Percentiles rank a stretch among this genome's conserved stretches.
Conservation (phyloP, 2,329 filamentous ascomycete species). For the Monosporascus sp. region DNA sequence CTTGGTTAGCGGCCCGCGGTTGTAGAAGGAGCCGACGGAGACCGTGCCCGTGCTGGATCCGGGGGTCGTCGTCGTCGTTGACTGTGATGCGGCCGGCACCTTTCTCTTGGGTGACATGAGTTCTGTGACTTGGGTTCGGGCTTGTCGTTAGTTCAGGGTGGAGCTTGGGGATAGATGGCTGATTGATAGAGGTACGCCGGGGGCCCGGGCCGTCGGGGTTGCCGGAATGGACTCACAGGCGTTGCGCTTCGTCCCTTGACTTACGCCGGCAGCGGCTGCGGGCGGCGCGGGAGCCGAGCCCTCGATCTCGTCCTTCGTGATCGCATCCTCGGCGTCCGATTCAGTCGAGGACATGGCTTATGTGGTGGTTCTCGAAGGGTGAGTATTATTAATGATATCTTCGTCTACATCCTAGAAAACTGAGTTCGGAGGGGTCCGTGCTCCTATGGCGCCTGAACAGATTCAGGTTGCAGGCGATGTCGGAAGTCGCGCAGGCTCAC, state of each 20-base stretch:
- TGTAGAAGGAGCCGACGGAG: conserved; percentile 8
- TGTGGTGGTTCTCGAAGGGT: not conserved
- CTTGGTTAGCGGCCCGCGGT: conserved; percentile 3
- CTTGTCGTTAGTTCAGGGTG: not conserved
- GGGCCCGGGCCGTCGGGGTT: not conserved
- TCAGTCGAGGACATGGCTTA: conserved; percentile 15
- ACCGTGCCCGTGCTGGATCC: conserved; percentile 2
- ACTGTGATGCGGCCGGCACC: conserved; percentile 9
- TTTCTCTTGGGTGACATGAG: conserved; percentile 49
- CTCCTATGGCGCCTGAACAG: too few relatives aligned
- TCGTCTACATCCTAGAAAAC: too few relatives aligned
- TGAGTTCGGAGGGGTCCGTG: too few relatives aligned
- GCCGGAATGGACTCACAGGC: conserved; percentile 31
- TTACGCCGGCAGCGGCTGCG: conserved; percentile 11
- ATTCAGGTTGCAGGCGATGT: too few relatives aligned
- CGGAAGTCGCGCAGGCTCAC: too few relatives aligned
- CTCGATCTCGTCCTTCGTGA: conserved; percentile 35
- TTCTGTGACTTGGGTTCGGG: conserved; percentile 35
- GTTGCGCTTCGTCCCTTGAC: conserved; percentile 27
- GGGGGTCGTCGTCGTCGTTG: conserved; percentile 16
- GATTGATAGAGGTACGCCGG: too few relatives aligned
- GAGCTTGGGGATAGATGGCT: too few relatives aligned
- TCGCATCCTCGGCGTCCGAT: conserved; percentile 31
- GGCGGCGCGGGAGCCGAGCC: conserved; percentile 27
- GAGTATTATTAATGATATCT: not conserved